Base-by-base conservation (phyloP, 2,329 filamentous ascomycete genomes). In the Mycogone perniciosa region DNA sequence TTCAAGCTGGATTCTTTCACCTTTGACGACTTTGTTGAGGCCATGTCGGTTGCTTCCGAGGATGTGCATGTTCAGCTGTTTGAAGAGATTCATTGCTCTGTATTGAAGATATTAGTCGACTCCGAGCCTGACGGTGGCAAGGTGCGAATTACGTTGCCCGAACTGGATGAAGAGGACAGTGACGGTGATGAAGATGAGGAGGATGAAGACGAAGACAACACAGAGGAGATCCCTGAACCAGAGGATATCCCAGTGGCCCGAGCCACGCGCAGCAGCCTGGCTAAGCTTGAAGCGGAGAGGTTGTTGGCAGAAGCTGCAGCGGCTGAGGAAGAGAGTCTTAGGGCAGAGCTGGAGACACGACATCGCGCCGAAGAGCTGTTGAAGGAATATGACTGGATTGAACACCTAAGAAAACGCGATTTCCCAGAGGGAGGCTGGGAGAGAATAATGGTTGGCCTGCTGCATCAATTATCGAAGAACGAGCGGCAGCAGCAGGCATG, bases 1-100 rank as follows among this genome's bases (percentile, higher is more conserved):
- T 95, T 95, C 64, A 82, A 89, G 62, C 77, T 99, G 29, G 93
- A 99, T 67, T 97, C 92, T 0, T 99, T 99, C 64, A 97, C 92
- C 0, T 95, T 97, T 62, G 93, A 99, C 65, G 93, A 99, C 66
- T 97, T 91, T 61, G 77, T 96, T 4, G 87, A 97, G 64, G 86
- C 91, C 0, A 84, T 99, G 76, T 79, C 84, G 44, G 85, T 91
- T 52, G 80, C 86, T 0, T 89, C 84, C 0, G 80, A 85, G 33
- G 82, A 89, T 26, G 73, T 82, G 1, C 84, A 86, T 6, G 93
- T 93, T 47, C 86, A 96, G 64, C 74, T 99, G 1, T 85, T 96
- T 58, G 84, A 89, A 45, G 93, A 99, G 66, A 81, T 93, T 5
- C 92, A 97, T 67, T 99, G 93, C 65, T 85, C 92, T 0, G 82